Evolutionary conservation across 192 early-diverging fungal genomes (phyloP), one percentile per base, ranked within the genome.

Genomic region (Coemansia sp.): DNA sequence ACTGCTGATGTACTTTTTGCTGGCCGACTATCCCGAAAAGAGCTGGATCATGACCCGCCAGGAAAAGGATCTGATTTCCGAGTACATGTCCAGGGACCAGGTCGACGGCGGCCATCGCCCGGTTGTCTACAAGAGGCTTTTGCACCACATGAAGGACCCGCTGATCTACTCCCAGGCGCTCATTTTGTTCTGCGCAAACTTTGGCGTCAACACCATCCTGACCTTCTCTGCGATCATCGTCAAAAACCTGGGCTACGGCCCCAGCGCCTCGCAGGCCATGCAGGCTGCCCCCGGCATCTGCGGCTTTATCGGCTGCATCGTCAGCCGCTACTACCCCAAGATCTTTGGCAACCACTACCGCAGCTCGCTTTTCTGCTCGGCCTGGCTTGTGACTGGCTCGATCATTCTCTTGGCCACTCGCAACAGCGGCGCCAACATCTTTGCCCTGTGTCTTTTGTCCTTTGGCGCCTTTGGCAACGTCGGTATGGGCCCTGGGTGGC

Each of bases 181-280:
- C 33, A 68, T 82, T 48, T 63, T 77, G 32, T 82, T 71, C 59
- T 68, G 68, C 51, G 79, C 74, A 18, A 77, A 76, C 58, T 82
- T 76, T 71, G 74, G 74, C 48, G 66, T 76, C 48, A 82, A 76
- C 72, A 82, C 79, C 3, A 82, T 76, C 59, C 61, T 77, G 68
- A 82, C 75, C 8, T 82, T 82, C 28, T 39, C 79, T 2, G 60
- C 75, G 4, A 82, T 76, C 32, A 76, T 82, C 8, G 75, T 82
- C 64, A 82, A 68, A 39, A 45, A 76, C 20, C 68, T 82, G 59
- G 79, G 79, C 12, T 77, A 73, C 61, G 61, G 59, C 22, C 4
- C 79, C 8, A 35, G 70, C 2, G 67, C 74, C 8, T 73, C 79
- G 15, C 79, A 76, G 63, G 79, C 75, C 17, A 71, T 81, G 78